A percentile compares a stretch with the other conserved stretches of the same genome.
Conservation (phyloP, 768 basidiomycete genomes). For the Collybia mongolica region DNA sequence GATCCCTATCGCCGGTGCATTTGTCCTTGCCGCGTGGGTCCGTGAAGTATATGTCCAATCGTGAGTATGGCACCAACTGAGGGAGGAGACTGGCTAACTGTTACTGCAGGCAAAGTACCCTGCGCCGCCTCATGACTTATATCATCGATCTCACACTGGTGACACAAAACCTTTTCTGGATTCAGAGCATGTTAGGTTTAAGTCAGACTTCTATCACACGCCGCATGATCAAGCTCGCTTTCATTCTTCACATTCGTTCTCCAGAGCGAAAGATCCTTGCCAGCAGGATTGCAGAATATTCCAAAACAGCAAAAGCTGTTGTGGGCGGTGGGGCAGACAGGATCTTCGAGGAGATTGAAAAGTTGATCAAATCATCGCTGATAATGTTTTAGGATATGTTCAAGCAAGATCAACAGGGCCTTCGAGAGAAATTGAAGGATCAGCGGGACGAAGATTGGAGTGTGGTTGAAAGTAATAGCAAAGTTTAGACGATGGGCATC, state of each 20-base stretch:
- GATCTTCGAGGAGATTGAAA: too few species aligned
- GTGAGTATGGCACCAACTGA: slow-evolving; percentile 8
- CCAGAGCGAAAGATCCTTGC: background rate
- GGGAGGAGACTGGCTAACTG: background rate
- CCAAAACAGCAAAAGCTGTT: too few species aligned
- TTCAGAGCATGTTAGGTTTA: background rate
- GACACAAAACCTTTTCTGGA: slow-evolving; percentile 18
- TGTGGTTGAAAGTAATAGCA: too few species aligned
- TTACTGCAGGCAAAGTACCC: slow-evolving; percentile 6
- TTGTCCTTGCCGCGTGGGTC: slow-evolving; percentile 18
- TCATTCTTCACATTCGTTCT: background rate
- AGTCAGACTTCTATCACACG: slow-evolving; percentile 6
- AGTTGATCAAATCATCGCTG: too few species aligned
- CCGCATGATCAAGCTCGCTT: slow-evolving; percentile 11
- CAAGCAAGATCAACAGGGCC: too few species aligned
- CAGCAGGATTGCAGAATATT: background rate
- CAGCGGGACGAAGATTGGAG: too few species aligned
- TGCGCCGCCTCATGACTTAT: slow-evolving; percentile 17
- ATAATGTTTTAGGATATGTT: too few species aligned
- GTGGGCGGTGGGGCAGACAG: too few species aligned
- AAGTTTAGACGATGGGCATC: too few species aligned
- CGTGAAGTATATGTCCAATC: slow-evolving; percentile 18
- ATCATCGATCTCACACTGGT: slow-evolving; percentile 19
- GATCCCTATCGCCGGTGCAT: slow-evolving; percentile 15
- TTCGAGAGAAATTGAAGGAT: too few species aligned